Percentiles rank a stretch among this genome's conserved stretches.
Evolutionary conservation across 805 yeast genomes (phyloP).

Genomic region (Candida pseudoglaebosa): DNA sequence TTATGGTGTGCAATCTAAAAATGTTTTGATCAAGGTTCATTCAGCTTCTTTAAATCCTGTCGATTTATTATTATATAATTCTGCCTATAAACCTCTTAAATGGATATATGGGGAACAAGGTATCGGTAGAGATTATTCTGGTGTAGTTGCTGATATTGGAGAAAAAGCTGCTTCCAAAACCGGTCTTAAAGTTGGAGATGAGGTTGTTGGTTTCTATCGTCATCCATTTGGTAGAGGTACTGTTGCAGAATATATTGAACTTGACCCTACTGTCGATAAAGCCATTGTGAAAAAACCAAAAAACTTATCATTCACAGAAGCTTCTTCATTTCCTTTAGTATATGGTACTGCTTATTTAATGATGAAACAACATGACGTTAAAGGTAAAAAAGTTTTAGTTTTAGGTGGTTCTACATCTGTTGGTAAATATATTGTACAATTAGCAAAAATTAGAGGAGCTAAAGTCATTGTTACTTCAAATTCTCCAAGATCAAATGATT

Average conservation of each 20-base stretch:
- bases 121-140: conserved; percentile 31
- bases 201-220: conserved; percentile 22
- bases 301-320: conserved; percentile 46
- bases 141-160: conserved; percentile 30
- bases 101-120: conserved; percentile 15
- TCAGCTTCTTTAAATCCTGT: conserved; percentile 33
- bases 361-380: conserved; percentile 30
- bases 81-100: conserved; percentile 9
- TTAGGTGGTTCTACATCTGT: conserved; percentile 76
- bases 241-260: conserved; percentile 41
- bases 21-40: conserved; percentile 27
- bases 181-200: conserved; percentile 24
- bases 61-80: conserved; percentile 21
- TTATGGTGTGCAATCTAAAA: conserved; percentile 9
- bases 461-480: conserved; percentile 54
- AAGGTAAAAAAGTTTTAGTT: conserved; percentile 50
- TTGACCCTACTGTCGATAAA: conserved; percentile 25
- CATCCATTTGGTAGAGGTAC: conserved; percentile 33
- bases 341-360: conserved; percentile 57
- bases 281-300: conserved; percentile 34
- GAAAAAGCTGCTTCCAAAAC: conserved; percentile 14
- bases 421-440: conserved; percentile 53
- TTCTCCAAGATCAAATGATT: conserved; percentile 44
- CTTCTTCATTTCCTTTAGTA: conserved; percentile 64
- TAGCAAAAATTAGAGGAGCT: conserved; percentile 46